Percentiles rank a stretch among this genome's conserved stretches.
phyloP scores from a whole-genome alignment of 1,284 basidiomycete genomes.

The Xanthoconium separans region DNA sequence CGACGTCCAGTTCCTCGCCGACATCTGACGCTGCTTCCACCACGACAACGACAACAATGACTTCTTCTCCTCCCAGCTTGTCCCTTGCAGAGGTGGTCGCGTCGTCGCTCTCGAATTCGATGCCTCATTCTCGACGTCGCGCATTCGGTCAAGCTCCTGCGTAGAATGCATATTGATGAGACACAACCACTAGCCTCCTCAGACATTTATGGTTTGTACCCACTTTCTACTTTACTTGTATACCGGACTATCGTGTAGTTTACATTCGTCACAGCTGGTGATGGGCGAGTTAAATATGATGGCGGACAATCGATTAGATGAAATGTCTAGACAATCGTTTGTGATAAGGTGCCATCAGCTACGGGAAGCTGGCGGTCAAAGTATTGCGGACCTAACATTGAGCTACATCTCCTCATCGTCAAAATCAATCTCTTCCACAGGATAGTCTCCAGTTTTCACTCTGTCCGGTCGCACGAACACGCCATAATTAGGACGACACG shows the following conservation, averaged over 20 bases:
- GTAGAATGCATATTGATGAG: neutral
- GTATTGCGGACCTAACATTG: neutral
- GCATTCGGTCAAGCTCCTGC: neutral
- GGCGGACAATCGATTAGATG: neutral
- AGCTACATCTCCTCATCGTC: slow-evolving; percentile 77
- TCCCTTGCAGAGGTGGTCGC: slow-evolving; percentile 24
- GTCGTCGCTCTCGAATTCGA: slow-evolving; percentile 23
- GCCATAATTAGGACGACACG: slow-evolving; percentile 75
- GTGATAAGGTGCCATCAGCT: neutral
- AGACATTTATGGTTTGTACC: neutral
- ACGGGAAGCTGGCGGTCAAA: neutral
- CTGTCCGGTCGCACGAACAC: slow-evolving; percentile 87
- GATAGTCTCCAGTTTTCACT: slow-evolving; percentile 84
- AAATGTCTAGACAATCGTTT: neutral
- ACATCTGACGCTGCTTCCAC: neutral
- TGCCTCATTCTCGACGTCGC: neutral
- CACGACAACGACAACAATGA: slow-evolving; percentile 15
- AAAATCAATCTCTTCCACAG: slow-evolving; percentile 72
- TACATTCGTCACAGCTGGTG: neutral
- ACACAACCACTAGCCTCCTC: neutral
- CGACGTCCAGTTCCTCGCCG: slow-evolving; percentile 8
- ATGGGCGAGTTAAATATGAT: neutral
- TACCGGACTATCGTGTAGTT: neutral
- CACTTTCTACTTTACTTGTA: neutral
- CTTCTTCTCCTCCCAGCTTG: neutral